Percentiles rank a stretch among this genome's conserved stretches.
These are phyloP conservation scores for Trypanosoma grayi DNA, from an alignment of 208 protist genomes.

Conservation along the genomic window DNA sequence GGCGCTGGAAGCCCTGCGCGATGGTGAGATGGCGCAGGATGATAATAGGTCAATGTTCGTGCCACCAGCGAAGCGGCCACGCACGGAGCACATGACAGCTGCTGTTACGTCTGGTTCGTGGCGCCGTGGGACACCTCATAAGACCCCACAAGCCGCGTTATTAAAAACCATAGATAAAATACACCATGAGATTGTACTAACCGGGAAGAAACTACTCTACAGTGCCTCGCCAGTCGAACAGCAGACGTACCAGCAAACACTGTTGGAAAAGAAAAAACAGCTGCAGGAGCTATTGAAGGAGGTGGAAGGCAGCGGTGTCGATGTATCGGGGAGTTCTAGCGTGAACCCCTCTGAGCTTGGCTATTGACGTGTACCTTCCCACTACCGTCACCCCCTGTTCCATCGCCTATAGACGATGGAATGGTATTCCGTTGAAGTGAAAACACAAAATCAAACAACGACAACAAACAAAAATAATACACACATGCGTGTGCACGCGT, in stretches of 20 bases:
- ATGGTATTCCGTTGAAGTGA: no score
- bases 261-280: conserved; percentile 30
- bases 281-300: conserved; percentile 28
- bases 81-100: conserved; percentile 21
- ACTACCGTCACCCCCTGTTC: background rate
- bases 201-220: conserved; percentile 34
- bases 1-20: conserved; percentile 22
- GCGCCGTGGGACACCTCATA: conserved; percentile 6
- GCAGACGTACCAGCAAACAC: conserved; percentile 14
- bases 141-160: conserved; percentile 14
- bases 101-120: background rate
- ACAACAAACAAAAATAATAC: no score
- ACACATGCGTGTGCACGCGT: background rate
- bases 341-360: conserved; percentile 18
- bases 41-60: conserved; percentile 36
- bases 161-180: conserved; percentile 37
- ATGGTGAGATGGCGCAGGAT: conserved; percentile 29
- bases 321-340: conserved; percentile 15
- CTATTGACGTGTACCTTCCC: conserved; percentile 7
- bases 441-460: no score
- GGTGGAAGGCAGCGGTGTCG: conserved; percentile 5
- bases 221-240: conserved; percentile 23
- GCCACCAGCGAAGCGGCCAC: conserved; percentile 27
- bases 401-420: background rate
- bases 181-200: conserved; percentile 28